These are phyloP conservation scores for Collariella sp. DNA, from an alignment of 495 filamentous ascomycete genomes.

Conservation along the genomic window DNA sequence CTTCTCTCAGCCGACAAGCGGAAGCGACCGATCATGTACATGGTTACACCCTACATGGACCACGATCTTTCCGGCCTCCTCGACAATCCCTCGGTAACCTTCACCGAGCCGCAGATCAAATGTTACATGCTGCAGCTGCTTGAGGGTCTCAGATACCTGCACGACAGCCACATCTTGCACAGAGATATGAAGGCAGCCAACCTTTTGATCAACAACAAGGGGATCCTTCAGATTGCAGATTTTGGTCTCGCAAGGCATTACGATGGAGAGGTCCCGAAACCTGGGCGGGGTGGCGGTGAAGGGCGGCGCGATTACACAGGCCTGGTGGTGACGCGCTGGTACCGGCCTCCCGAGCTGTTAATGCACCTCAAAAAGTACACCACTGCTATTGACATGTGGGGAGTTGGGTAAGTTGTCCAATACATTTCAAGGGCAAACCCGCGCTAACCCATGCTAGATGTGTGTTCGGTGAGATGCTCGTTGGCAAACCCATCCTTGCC, in stretches of 20 bases:
- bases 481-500: conserved; percentile 83
- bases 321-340: conserved; percentile 94
- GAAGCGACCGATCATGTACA: conserved; percentile 86
- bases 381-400: conserved; percentile 96
- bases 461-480: conserved; percentile 97
- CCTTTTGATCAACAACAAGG: conserved; percentile 88
- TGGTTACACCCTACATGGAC: conserved; percentile 99
- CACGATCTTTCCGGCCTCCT: conserved; percentile 93
- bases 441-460: conserved; percentile 50
- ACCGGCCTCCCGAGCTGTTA: conserved; percentile 87
- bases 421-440: background rate
- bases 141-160: conserved; percentile 80
- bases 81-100: conserved; percentile 82
- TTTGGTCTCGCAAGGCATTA: conserved; percentile 93
- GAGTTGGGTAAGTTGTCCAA: conserved; percentile 62
- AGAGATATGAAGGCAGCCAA: conserved; percentile 99
- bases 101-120: conserved; percentile 87
- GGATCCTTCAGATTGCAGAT: conserved; percentile 92
- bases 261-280: conserved; percentile 71
- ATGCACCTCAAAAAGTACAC: conserved; percentile 83
- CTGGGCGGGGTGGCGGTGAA: conserved; percentile 74
- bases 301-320: conserved; percentile 86
- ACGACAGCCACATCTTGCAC: conserved; percentile 83
- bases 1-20: conserved; percentile 53
- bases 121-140: conserved; percentile 95